Percentiles rank a stretch among this genome's conserved stretches.
phyloP scores from a whole-genome alignment of 2,329 filamentous ascomycete genomes.

The Ceratocystis harringtonii region DNA sequence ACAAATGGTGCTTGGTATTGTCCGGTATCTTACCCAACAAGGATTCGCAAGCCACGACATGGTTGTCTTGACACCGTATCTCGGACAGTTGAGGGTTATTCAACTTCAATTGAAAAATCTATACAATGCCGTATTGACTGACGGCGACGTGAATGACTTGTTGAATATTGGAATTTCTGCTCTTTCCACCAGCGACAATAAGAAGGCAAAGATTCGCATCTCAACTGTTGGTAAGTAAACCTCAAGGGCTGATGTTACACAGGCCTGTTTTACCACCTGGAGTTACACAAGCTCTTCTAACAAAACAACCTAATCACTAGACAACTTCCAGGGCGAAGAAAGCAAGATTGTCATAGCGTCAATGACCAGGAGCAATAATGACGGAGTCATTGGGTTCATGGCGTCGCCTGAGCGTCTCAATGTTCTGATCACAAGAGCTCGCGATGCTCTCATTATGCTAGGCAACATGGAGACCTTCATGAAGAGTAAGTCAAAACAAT shows the following conservation, averaged over 20 bases:
- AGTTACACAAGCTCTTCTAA: too few species aligned
- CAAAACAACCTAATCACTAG: constrained; percentile 25
- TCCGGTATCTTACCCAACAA: constrained; percentile 55
- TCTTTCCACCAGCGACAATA: constrained; percentile 31
- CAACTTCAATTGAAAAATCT: constrained; percentile 36
- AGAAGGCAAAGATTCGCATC: constrained; percentile 41
- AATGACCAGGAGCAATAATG: constrained; percentile 49
- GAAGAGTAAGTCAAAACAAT: constrained; percentile 33
- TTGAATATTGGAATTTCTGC: constrained; percentile 47
- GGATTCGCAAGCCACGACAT: constrained; percentile 51
- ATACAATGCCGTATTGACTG: constrained; percentile 51
- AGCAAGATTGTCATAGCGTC: constrained; percentile 56
- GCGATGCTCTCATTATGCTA: constrained; percentile 51
- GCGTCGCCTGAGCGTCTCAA: constrained; percentile 49
- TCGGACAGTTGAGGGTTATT: constrained; percentile 50
- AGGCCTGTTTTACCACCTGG: not conserved
- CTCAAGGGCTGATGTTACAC: not conserved
- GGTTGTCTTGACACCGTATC: constrained; percentile 56
- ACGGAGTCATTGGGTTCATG: constrained; percentile 57
- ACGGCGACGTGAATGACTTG: constrained; percentile 51
- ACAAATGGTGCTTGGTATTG: constrained; percentile 47
- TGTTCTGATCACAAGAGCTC: constrained; percentile 52
- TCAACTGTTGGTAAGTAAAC: constrained; percentile 52
- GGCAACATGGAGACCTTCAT: constrained; percentile 52
- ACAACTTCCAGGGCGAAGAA: constrained; percentile 70